These are phyloP conservation scores for Stenogyne calaminthoides DNA, from an alignment of 305 asterid genomes.

Conservation along the genomic window DNA sequence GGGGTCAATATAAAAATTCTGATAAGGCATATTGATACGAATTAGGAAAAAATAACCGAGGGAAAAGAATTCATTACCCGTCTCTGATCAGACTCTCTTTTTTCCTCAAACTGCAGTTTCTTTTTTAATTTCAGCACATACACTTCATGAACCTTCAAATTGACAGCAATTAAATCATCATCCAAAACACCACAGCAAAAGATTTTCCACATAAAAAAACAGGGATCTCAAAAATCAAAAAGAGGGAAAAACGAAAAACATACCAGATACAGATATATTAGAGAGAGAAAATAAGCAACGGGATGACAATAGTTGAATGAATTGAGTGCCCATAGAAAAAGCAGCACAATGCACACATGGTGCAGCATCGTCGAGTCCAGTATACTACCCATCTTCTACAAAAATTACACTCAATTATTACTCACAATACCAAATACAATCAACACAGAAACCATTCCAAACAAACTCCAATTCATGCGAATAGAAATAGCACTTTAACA, in stretches of 20 bases:
- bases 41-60: background rate
- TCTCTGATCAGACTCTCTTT: slow-evolving; percentile 65
- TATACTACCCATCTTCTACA: slow-evolving; percentile 54
- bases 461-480: slow-evolving; percentile 11
- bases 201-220: slow-evolving; percentile 3
- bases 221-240: slow-evolving; percentile 10
- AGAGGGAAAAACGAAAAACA: slow-evolving; percentile 1
- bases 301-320: slow-evolving; percentile 62
- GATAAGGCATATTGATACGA: background rate
- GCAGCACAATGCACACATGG: slow-evolving; percentile 74
- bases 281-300: slow-evolving; percentile 66
- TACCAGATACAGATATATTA: slow-evolving; percentile 76
- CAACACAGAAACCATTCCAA: background rate
- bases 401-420: slow-evolving; percentile 8
- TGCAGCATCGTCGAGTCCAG: slow-evolving; percentile 74
- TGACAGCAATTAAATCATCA: slow-evolving; percentile 26
- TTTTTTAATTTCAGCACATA: slow-evolving; percentile 65
- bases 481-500: background rate
- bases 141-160: slow-evolving; percentile 69
- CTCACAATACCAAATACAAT: background rate
- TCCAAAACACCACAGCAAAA: background rate
- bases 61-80: slow-evolving; percentile 44
- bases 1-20: background rate
- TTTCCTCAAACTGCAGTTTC: slow-evolving; percentile 79
- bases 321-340: slow-evolving; percentile 69